Base-by-base conservation (phyloP, 495 filamentous ascomycete species). In the Venustampulla echinocandica region DNA sequence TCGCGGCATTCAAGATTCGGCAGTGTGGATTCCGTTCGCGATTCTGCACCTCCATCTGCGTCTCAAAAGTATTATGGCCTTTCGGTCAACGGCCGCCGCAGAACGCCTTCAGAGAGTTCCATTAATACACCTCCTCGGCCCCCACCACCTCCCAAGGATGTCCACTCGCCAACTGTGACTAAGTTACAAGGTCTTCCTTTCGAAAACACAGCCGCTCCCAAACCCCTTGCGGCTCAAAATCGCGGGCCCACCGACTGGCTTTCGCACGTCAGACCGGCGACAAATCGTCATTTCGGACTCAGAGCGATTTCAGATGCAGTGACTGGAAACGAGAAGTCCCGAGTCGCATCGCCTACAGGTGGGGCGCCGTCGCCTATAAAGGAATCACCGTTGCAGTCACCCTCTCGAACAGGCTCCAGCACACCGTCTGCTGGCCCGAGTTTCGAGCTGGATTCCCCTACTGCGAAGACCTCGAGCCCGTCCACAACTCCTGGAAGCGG, bases 341-440 rank as follows among this genome's bases (percentile, higher is more conserved):
- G 75, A 44, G 58, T 73, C n/a, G 49, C 59, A 10, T 72, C 71
- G 2, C 69, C 79, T 3, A 70, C 68, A 7, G 65, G 79, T 10
- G 17, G 47, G 1, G 20, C 32, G 14, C 27, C 53, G 7, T 79
- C 79, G 3, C 73, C 82, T 2, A 55, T 74, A 13, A 82, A 76
- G 46, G 85, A 87, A 38, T 80, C 76, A 1, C 75, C 79, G 3
- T 48, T 84, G 47, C 77, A 82, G 46, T 83, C 73, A 21, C 79
- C 87, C 1, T 75, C 79, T 18, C 73, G 85, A 37, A 87, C 87
- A 11, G 87, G 84, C 1, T 93, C 88, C 2, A 92, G 82, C 42
- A 95, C 88, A 4, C 87, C 88, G 14, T 95, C 88, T 9, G 82
- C 68, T 0, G 85, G 84, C 80, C 57, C 81, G 4, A 88, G 83